These are phyloP conservation scores for Knoxia roxburghii DNA, from an alignment of 257 asterid species.

Conservation along the genomic window DNA sequence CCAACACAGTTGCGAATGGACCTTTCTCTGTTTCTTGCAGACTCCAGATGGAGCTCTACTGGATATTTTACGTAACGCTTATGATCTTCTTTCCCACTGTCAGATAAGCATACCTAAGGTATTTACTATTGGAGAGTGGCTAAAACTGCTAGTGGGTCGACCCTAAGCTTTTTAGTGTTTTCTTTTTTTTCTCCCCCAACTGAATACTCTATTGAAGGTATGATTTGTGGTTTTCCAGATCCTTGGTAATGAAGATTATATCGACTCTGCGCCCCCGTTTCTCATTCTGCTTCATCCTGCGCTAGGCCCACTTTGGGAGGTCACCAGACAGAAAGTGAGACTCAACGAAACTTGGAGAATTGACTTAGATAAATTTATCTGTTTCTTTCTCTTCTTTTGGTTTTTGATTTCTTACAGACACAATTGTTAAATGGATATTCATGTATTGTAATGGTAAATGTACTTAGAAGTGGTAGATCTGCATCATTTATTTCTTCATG, in stretches of 20 bases:
- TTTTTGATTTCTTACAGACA: background rate
- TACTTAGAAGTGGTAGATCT: background rate
- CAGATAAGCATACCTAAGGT: slow-evolving; percentile 79
- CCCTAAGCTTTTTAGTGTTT: too few species aligned
- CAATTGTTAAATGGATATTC: background rate
- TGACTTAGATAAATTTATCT: background rate
- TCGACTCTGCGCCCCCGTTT: slow-evolving; percentile 87
- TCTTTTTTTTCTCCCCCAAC: too few species aligned
- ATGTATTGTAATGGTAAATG: background rate
- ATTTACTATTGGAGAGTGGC: slow-evolving; percentile 10
- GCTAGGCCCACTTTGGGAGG: slow-evolving; percentile 97
- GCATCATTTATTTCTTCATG: background rate
- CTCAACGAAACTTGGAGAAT: background rate
- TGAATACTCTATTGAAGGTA: too few species aligned
- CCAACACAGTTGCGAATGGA: background rate
- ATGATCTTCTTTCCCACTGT: slow-evolving; percentile 83
- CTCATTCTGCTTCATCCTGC: slow-evolving; percentile 96
- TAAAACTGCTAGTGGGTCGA: slow-evolving; percentile 11
- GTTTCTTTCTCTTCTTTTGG: background rate
- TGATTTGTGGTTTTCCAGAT: slow-evolving; percentile 39
- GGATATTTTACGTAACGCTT: slow-evolving; percentile 96
- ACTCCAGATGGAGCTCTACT: slow-evolving; percentile 96
- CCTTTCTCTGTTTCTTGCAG: slow-evolving; percentile 47
- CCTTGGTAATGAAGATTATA: slow-evolving; percentile 64
- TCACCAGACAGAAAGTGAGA: slow-evolving; percentile 80